phyloP scores from a whole-genome alignment of 805 yeast genomes.

The Candida patagonica region DNA sequence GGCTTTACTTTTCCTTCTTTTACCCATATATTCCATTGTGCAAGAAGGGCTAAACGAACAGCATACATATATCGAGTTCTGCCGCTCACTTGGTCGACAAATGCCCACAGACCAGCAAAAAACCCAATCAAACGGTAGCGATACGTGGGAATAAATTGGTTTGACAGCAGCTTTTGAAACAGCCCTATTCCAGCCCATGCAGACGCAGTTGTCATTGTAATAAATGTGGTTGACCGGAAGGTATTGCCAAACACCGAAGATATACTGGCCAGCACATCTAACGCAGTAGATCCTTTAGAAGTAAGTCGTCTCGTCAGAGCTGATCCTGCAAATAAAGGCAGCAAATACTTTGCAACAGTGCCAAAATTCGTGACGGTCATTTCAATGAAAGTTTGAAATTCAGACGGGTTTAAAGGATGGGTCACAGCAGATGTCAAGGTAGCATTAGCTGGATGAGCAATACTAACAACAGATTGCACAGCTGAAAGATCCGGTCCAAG shows the following conservation, averaged over 20 bases:
- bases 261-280: conserved; percentile 3
- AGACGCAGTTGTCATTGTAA: conserved; percentile 28
- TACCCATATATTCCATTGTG: conserved; percentile 28
- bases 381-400: conserved; percentile 18
- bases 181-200: conserved; percentile 33
- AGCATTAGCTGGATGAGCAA: conserved; percentile 27
- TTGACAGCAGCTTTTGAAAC: conserved; percentile 26
- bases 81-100: conserved; percentile 27
- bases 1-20: conserved; percentile 21
- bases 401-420: conserved; percentile 24
- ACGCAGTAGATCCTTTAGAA: conserved; percentile 1
- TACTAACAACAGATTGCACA: conserved; percentile 21
- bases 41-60: conserved; percentile 28
- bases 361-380: conserved; percentile 20
- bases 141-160: conserved; percentile 21
- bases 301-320: conserved; percentile 11
- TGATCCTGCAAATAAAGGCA: conserved; percentile 22
- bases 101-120: conserved; percentile 34
- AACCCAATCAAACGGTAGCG: conserved; percentile 34
- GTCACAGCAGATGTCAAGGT: conserved; percentile 26
- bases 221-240: conserved; percentile 25
- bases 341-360: conserved; percentile 21
- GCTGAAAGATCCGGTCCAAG: conserved; percentile 14
- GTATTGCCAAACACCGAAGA: conserved; percentile 17
- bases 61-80: conserved; percentile 28